Conservation (phyloP, 805 yeast genomes). For the Scheffersomyces stipitis region DNA sequence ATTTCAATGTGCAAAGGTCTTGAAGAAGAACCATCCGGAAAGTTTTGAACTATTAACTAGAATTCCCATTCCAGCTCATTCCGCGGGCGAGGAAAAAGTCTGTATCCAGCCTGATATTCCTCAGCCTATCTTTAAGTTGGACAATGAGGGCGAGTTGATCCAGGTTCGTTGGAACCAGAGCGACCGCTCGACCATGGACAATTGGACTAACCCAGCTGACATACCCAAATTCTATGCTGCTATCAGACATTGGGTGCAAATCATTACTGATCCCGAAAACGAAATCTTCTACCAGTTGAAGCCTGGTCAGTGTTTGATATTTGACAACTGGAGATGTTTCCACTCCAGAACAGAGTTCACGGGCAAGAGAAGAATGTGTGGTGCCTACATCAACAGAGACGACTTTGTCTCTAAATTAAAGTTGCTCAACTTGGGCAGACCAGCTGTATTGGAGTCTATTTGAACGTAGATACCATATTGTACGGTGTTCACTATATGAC, state of each 20-base stretch:
- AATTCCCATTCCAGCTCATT: slow-evolving; percentile 63
- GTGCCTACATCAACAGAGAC: slow-evolving; percentile 68
- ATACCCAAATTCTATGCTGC: slow-evolving; percentile 57
- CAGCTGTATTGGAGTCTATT: slow-evolving; percentile 38
- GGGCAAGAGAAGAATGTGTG: slow-evolving; percentile 70
- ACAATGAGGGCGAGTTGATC: slow-evolving; percentile 48
- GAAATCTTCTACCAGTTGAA: slow-evolving; percentile 54
- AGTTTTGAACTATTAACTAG: slow-evolving; percentile 50
- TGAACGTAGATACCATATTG: background rate
- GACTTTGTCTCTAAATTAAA: slow-evolving; percentile 52
- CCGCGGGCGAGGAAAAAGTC: slow-evolving; percentile 68
- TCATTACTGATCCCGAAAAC: slow-evolving; percentile 50
- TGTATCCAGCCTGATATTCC: slow-evolving; percentile 58
- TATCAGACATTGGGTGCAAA: slow-evolving; percentile 53
- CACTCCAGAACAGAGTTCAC: slow-evolving; percentile 68
- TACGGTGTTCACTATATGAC: too few species aligned
- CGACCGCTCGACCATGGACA: slow-evolving; percentile 62
- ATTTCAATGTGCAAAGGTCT: slow-evolving; percentile 54
- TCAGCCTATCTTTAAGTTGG: slow-evolving; percentile 59
- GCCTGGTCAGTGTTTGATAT: slow-evolving; percentile 67
- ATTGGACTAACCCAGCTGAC: slow-evolving; percentile 47
- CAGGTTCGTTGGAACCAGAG: slow-evolving; percentile 74
- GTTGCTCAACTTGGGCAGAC: slow-evolving; percentile 49
- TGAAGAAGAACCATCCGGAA: slow-evolving; percentile 48
- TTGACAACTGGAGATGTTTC: slow-evolving; percentile 72